These are phyloP conservation scores for Acanthamoeba pearcei DNA, from an alignment of 208 protist species.

Conservation along the genomic window DNA sequence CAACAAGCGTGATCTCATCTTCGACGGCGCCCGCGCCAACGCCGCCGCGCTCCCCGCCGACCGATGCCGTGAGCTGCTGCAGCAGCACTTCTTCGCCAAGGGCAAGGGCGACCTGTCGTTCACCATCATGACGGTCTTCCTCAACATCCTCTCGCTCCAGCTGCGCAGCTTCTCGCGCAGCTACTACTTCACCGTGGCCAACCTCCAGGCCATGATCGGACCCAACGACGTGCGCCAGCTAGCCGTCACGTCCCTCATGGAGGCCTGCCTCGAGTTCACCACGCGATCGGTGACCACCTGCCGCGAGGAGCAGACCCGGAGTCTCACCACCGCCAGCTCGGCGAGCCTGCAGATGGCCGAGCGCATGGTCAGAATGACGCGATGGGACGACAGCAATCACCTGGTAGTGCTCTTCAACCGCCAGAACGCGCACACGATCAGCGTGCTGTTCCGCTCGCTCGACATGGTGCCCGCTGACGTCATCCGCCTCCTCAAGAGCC, in stretches of 20 bases:
- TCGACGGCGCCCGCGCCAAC: not conserved
- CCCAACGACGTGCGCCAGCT: not conserved
- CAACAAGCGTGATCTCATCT: constrained; percentile 3
- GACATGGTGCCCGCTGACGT: not conserved
- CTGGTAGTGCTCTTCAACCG: constrained; percentile 17
- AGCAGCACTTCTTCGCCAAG: constrained; percentile 21
- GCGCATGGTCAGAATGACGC: constrained; percentile 1
- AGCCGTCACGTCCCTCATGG: constrained; percentile 19
- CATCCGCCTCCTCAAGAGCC: not conserved
- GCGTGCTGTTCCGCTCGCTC: not conserved
- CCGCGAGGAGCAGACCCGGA: constrained; percentile 18
- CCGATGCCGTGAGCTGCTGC: not conserved
- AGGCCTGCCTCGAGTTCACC: not conserved
- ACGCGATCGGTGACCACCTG: constrained; percentile 11
- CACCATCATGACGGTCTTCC: constrained; percentile 34
- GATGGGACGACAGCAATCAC: not conserved
- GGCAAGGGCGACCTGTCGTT: not conserved
- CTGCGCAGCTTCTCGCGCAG: not conserved
- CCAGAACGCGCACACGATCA: constrained; percentile 3
- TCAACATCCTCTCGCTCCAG: constrained; percentile 23
- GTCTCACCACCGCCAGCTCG: not conserved
- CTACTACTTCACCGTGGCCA: not conserved
- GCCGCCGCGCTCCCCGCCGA: not conserved
- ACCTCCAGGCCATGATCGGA: not conserved
- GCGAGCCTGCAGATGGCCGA: not conserved